Base-by-base conservation (phyloP, 345 rosid species). In the Aurinia saxatilis region DNA sequence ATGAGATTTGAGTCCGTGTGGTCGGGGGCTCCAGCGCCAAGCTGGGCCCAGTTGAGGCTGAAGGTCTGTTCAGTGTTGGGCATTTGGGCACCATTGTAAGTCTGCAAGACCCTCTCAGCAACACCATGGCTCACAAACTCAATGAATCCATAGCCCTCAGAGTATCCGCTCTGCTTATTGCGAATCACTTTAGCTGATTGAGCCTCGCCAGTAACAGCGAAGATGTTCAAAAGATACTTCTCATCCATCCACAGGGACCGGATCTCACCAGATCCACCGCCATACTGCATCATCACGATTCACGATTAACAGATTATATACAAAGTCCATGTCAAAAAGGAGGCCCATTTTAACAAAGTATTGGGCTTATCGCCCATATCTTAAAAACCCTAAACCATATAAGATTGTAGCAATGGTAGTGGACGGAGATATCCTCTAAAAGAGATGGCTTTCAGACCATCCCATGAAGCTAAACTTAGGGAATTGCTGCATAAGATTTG, bases 201-300 rank as follows among this genome's bases (percentile, higher is more conserved):
- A 45, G 80, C 77, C 98, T 92, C 25, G 25, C 25, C 25, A 21
- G 2, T 4, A 2, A 1, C 2, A 21, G 25, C 25, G 25, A 21
- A 21, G 25, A 21, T n/a, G n/a, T n/a, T n/a, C n/a, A n/a, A n/a
- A n/a, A n/a, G n/a, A 21, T 21, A 21, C 25, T 4, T 21, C 2
- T 90, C 97, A 9, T 97, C 97, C 68, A 93, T 87, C 99, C 97
- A 93, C 62, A 93, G 70, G 10, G 96, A 85, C 70, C 81, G 82
- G 73, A 87, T 72, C 78, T 86, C 95, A 8, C 66, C 73, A 1
- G 65, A 64, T 19, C 73, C 77, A 10, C 63, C 76, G 16, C 57
- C 77, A 50, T 79, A 79, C 38, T 72, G 75, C 65, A 60, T 75
- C 80, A 70, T 57, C 84, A 84, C 58, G 90, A 83, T 79, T 93